A percentile compares a stretch with the other conserved stretches of the same genome.
phyloP scores from a whole-genome alignment of 306 rosid species.

The Pyrus betulifolia region DNA sequence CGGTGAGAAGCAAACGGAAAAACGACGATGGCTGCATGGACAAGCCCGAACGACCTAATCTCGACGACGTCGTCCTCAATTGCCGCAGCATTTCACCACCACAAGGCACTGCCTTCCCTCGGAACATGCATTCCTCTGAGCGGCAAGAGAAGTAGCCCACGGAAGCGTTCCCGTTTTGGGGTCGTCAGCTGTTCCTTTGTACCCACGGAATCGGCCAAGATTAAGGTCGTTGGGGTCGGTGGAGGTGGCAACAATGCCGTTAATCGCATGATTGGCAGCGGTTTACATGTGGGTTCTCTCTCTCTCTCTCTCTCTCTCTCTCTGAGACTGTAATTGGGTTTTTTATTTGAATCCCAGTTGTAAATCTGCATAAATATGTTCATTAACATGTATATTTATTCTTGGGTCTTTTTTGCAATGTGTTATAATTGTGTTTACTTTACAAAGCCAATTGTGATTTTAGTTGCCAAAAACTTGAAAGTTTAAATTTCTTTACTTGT shows the following conservation, averaged over 20 bases:
- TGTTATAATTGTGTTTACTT: neutral
- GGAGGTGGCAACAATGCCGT: constrained; percentile 97
- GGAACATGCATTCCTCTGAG: constrained; percentile 18
- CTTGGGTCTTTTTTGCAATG: neutral
- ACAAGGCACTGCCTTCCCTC: constrained; percentile 19
- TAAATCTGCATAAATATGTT: neutral
- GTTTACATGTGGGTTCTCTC: constrained; percentile 52
- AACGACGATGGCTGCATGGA: constrained; percentile 34
- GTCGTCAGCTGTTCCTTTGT: constrained; percentile 48
- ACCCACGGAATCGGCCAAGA: constrained; percentile 62
- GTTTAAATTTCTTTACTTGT: neutral
- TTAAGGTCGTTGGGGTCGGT: constrained; percentile 91
- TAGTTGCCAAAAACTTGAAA: neutral
- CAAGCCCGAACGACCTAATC: constrained; percentile 42
- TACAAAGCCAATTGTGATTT: neutral
- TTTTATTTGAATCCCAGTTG: constrained; percentile 1
- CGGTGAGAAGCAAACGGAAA: neutral
- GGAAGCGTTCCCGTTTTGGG: constrained; percentile 20
- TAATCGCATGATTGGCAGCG: constrained; percentile 94
- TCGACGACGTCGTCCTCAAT: constrained; percentile 36
- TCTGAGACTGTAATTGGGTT: neutral
- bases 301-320: neutral
- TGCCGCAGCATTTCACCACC: constrained; percentile 23
- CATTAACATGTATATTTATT: neutral
- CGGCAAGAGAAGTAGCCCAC: constrained; percentile 19